phyloP scores from a whole-genome alignment of 495 filamentous ascomycete species.

The Chlorociboria aeruginascens region DNA sequence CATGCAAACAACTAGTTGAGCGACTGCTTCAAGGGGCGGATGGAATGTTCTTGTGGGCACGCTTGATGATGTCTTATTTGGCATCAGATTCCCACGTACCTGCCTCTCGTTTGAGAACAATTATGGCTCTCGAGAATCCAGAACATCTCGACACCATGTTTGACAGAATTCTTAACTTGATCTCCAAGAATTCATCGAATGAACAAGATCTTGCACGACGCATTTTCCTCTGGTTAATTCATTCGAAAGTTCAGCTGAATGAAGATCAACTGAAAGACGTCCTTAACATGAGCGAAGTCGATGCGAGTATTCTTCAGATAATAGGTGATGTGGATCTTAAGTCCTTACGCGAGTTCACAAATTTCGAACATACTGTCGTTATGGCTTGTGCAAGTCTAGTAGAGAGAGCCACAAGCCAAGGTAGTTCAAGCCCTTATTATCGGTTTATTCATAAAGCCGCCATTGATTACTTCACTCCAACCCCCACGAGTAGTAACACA shows the following conservation, averaged over 20 bases:
- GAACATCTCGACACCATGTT: not conserved
- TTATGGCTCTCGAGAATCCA: too few species aligned
- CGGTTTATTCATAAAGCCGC: not conserved
- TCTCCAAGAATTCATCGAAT: not conserved
- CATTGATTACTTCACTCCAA: not conserved
- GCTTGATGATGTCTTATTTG: not conserved
- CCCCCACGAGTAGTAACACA: too few species aligned
- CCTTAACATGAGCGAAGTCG: too few species aligned
- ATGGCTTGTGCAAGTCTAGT: not conserved
- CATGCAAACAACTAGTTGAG: not conserved
- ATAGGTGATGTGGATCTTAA: too few species aligned
- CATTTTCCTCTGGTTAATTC: not conserved
- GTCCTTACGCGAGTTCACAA: not conserved
- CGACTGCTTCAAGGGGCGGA: not conserved
- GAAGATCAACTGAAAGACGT: too few species aligned
- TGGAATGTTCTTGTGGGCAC: slow-evolving; percentile 1
- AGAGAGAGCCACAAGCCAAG: not conserved
- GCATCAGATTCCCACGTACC: not conserved
- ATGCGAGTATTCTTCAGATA: too few species aligned
- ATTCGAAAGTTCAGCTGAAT: not conserved
- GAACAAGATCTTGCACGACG: not conserved
- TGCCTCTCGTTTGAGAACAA: too few species aligned
- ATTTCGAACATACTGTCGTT: not conserved
- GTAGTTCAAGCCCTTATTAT: not conserved
- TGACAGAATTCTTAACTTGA: not conserved